Conservation (phyloP, 2,329 filamentous ascomycete species). For the Knufia fluminis region DNA sequence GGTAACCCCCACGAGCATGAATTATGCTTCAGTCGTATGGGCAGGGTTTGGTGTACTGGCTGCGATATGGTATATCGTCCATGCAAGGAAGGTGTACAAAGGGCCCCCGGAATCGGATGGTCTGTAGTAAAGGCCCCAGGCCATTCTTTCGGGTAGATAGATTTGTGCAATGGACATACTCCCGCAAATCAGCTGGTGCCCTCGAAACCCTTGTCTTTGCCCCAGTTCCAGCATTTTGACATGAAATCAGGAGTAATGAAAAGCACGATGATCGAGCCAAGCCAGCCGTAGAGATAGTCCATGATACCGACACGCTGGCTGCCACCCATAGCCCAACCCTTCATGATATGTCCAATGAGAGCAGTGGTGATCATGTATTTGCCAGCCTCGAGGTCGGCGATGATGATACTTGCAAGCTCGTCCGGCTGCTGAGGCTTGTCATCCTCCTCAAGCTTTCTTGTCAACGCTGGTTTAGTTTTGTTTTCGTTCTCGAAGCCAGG, state of each 20-base stretch:
- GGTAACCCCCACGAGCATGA: constrained; percentile 45
- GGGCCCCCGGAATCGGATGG: constrained; percentile 29
- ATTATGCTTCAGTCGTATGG: constrained; percentile 51
- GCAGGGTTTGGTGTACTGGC: constrained; percentile 45
- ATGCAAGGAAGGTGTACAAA: constrained; percentile 40
- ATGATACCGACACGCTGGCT: constrained; percentile 42
- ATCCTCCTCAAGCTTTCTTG: constrained; percentile 67
- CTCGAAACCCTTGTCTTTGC: constrained; percentile 40
- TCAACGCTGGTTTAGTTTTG: constrained; percentile 68
- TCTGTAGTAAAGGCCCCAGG: neutral
- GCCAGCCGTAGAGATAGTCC: constrained; percentile 48
- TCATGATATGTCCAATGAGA: constrained; percentile 63
- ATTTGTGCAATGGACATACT: too few relatives aligned
- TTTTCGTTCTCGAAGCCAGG: constrained; percentile 71
- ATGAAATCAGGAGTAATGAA: constrained; percentile 50
- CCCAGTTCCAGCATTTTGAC: constrained; percentile 48
- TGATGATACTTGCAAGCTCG: constrained; percentile 60
- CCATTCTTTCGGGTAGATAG: neutral
- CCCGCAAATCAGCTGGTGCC: neutral
- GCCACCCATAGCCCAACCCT: constrained; percentile 48
- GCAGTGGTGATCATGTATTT: constrained; percentile 71
- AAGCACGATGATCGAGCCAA: constrained; percentile 45
- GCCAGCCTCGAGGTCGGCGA: constrained; percentile 69
- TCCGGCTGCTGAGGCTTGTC: constrained; percentile 73
- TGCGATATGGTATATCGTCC: constrained; percentile 42